A percentile compares a stretch with the other conserved stretches of the same genome.
Conservation (phyloP, 306 rosid species). For the Purshia tridentata region DNA sequence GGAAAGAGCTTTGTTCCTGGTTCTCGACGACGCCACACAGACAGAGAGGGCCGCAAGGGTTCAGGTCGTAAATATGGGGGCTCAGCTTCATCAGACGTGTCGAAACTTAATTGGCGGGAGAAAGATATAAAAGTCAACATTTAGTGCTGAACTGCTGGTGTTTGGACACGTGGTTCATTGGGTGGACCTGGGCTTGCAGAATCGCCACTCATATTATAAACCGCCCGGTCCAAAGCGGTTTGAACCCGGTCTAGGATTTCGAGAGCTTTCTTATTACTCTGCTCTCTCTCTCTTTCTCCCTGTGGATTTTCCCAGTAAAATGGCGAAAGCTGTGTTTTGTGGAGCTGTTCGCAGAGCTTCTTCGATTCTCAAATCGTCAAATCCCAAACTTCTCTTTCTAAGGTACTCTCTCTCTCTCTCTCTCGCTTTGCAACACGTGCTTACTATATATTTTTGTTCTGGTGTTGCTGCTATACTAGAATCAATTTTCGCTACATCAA, state of each 20-base stretch:
- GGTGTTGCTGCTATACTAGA: not conserved
- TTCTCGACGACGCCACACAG: constrained; percentile 25
- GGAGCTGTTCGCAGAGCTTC: constrained; percentile 45
- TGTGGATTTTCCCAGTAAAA: constrained; percentile 12
- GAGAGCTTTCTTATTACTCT: not conserved
- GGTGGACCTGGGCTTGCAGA: constrained; percentile 30
- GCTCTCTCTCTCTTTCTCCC: not conserved
- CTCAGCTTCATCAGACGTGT: constrained; percentile 41
- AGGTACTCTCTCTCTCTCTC: constrained; percentile 38
- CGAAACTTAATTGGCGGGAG: not conserved
- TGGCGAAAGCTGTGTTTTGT: constrained; percentile 58
- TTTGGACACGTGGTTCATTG: constrained; percentile 39
- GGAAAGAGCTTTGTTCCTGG: constrained; percentile 19
- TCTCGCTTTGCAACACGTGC: not conserved
- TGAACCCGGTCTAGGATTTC: constrained; percentile 4
- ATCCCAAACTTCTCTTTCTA: constrained; percentile 26
- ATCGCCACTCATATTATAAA: constrained; percentile 22
- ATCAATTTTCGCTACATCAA: not conserved
- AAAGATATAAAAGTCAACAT: constrained; percentile 46
- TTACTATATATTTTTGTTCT: not conserved
- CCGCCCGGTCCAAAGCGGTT: constrained; percentile 36
- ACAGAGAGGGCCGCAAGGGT: constrained; percentile 31
- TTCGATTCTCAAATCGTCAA: constrained; percentile 38
- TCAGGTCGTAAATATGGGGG: constrained; percentile 62
- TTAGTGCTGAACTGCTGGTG: not conserved